Conservation (phyloP, 352 stramenopile species). For the Phytophthora brassicae region DNA sequence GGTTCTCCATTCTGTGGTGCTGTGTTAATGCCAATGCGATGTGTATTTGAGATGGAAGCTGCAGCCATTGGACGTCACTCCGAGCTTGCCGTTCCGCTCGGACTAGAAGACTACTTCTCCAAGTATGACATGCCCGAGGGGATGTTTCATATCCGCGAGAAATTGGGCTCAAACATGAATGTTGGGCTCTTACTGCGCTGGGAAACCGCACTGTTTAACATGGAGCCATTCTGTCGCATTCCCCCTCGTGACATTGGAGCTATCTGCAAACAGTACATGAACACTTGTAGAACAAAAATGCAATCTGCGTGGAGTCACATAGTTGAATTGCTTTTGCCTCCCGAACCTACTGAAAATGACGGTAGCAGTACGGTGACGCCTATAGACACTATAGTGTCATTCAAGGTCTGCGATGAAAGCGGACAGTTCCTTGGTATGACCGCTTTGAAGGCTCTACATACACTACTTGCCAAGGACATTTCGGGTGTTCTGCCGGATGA, state of each 20-base stretch:
- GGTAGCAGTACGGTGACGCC: slow-evolving; percentile 30
- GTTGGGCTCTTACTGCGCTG: slow-evolving; percentile 77
- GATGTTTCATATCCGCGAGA: slow-evolving; percentile 66
- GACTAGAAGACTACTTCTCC: slow-evolving; percentile 85
- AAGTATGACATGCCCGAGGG: slow-evolving; percentile 67
- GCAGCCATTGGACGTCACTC: slow-evolving; percentile 54
- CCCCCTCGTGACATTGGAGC: slow-evolving; percentile 40
- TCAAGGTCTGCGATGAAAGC: slow-evolving; percentile 63
- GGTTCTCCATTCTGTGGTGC: slow-evolving; percentile 86
- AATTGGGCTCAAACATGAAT: slow-evolving; percentile 67
- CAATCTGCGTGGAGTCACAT: slow-evolving; percentile 43
- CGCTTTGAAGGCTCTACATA: slow-evolving; percentile 66
- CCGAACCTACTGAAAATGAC: slow-evolving; percentile 17
- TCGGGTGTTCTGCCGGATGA: slow-evolving; percentile 53
- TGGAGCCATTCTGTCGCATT: slow-evolving; percentile 78
- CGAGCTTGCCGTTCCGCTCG: slow-evolving; percentile 65
- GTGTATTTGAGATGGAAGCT: slow-evolving; percentile 80
- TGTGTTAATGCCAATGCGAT: slow-evolving; percentile 77
- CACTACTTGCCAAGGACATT: slow-evolving; percentile 71
- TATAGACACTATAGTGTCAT: slow-evolving; percentile 80
- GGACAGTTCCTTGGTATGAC: slow-evolving; percentile 44
- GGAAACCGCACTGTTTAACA: slow-evolving; percentile 77
- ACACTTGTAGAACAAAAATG: slow-evolving; percentile 49
- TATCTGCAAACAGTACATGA: slow-evolving; percentile 68
- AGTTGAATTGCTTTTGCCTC: slow-evolving; percentile 44